These are phyloP conservation scores for Sarocladiaceae sp. DNA, from an alignment of 2,329 filamentous ascomycete genomes.

Conservation along the genomic window DNA sequence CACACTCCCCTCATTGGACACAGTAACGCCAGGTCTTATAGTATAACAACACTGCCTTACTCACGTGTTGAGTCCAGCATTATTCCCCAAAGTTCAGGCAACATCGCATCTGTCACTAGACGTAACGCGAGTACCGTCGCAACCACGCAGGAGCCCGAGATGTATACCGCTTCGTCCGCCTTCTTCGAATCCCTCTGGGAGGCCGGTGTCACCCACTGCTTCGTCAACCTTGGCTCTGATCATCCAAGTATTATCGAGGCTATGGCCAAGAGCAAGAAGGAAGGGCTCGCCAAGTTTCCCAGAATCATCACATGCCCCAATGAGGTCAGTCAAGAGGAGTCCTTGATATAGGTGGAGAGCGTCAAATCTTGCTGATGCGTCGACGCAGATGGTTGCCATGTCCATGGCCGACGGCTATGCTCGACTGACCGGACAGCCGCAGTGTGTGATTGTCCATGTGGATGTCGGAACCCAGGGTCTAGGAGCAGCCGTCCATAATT, in stretches of 20 bases:
- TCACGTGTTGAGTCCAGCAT: too few relatives aligned
- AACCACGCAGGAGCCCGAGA: conserved; percentile 13
- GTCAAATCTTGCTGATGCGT: neutral
- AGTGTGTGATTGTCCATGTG: conserved; percentile 74
- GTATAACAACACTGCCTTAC: too few relatives aligned
- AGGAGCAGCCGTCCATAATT: conserved; percentile 73
- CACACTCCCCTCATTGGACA: too few relatives aligned
- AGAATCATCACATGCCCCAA: conserved; percentile 74
- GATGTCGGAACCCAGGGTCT: conserved; percentile 78
- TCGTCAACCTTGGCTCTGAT: conserved; percentile 62
- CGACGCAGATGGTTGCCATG: conserved; percentile 67
- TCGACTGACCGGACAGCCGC: conserved; percentile 62
- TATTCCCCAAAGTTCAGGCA: too few relatives aligned
- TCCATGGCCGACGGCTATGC: conserved; percentile 82
- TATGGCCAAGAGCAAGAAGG: conserved; percentile 68
- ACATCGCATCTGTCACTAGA: neutral
- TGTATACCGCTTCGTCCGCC: conserved; percentile 67
- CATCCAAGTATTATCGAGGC: conserved; percentile 76
- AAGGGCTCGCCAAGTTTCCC: conserved; percentile 59
- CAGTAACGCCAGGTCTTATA: too few relatives aligned
- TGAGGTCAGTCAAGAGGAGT: conserved; percentile 45
- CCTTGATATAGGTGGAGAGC: neutral
- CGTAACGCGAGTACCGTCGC: neutral
- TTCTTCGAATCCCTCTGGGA: conserved; percentile 75
- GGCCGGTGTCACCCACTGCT: conserved; percentile 47